Evolutionary conservation across 1,284 basidiomycete species (phyloP), one percentile per base, ranked within the genome.

Genomic region (Cutaneotrichosporon mucoides): DNA sequence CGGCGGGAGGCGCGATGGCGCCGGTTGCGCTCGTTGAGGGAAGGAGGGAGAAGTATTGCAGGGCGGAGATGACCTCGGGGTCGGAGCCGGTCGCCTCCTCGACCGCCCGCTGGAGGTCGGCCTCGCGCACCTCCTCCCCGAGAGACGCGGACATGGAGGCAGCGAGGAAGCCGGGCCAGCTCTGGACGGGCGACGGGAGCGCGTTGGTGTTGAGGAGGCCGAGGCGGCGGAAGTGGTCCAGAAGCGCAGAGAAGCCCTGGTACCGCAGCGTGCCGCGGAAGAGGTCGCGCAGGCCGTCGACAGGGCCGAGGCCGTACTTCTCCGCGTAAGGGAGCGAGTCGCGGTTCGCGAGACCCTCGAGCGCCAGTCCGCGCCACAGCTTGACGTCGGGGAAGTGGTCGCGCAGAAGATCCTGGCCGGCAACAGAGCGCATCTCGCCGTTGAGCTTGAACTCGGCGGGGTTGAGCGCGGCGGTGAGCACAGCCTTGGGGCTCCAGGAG

Each of bases 211-310:
- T 84, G 44, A 95, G 80, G 15, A 97, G 79, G 0, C 93, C 93
- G 16, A 93, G 79, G 9, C 77, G 70, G 54, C 85, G 84, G 81
- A 95, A 91, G 0, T 84, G 82, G 51, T 88, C 82, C 80, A 96
- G 86, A 36, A 92, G 79, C 7, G 81, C 77, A 6, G 88, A 83
- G 75, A 94, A 97, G 8, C 93, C 92, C 42, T 89, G 87, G 76
- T 95, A 95, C 87, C 90, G 84, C 51, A 97, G 78, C 1, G 94
- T 97, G 4, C 93, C 94, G 47, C 93, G 83, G 69, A 96, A 81
- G 55, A 94, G 79, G 4, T 90, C 90, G 52, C 82, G 79, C 59
- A 90, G 67, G 2, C 78, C 78, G 1, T 81, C 74, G 8, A 83
- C 70, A 5, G 76, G 67, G 4, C 82, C 81, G 6, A 93, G 82